Percentiles rank a stretch among this genome's conserved stretches.
These are phyloP conservation scores for Byssoonygena ceratinophila DNA, from an alignment of 2,329 filamentous ascomycete species.

Conservation along the genomic window DNA sequence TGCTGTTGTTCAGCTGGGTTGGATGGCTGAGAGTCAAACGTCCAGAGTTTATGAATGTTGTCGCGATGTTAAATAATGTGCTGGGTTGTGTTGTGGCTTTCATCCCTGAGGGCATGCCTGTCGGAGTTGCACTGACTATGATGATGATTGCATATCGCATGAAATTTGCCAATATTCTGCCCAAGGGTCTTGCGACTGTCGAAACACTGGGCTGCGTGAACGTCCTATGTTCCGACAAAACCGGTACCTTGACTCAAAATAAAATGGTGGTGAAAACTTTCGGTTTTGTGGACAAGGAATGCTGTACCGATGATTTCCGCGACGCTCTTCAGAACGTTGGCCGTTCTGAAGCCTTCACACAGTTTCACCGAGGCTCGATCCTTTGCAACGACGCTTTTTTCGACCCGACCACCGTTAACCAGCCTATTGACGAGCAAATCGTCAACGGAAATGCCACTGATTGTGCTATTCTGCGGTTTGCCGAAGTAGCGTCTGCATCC, in stretches of 20 bases:
- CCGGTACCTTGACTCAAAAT: slow-evolving; percentile 49
- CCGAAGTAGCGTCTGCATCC: slow-evolving; percentile 46
- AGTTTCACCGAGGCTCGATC: slow-evolving; percentile 52
- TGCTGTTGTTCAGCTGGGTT: slow-evolving; percentile 46
- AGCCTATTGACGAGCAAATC: slow-evolving; percentile 51
- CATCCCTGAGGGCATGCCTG: slow-evolving; percentile 65
- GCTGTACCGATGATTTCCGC: slow-evolving; percentile 42
- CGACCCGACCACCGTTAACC: slow-evolving; percentile 51
- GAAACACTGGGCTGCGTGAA: slow-evolving; percentile 67
- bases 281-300: slow-evolving; percentile 45
- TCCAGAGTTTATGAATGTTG: slow-evolving; percentile 60
- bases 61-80: slow-evolving; percentile 60
- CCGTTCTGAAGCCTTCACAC: slow-evolving; percentile 39
- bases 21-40: slow-evolving; percentile 57
- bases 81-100: slow-evolving; percentile 66
- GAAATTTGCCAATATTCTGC: slow-evolving; percentile 64
- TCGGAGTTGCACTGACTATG: slow-evolving; percentile 58
- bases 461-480: slow-evolving; percentile 60
- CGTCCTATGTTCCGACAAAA: slow-evolving; percentile 35
- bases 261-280: slow-evolving; percentile 63
- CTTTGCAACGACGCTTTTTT: slow-evolving; percentile 69
- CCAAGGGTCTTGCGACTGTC: slow-evolving; percentile 69
- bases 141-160: slow-evolving; percentile 69
- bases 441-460: slow-evolving; percentile 70
- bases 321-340: slow-evolving; percentile 29